phyloP scores from a whole-genome alignment of 768 basidiomycete genomes.

The Hysterangium stoloniferum region DNA sequence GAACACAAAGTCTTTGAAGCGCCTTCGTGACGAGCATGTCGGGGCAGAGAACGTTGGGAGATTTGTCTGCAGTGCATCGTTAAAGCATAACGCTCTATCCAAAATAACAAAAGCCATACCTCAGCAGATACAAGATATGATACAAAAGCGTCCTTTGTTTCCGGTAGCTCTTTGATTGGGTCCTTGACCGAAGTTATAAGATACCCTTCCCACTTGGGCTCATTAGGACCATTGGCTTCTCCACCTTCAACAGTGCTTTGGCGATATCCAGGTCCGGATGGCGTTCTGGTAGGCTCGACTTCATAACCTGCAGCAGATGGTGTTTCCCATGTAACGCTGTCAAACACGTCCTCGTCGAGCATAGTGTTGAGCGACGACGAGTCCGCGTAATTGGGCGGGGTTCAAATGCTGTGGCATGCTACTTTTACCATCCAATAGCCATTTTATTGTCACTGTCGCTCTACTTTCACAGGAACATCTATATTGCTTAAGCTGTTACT shows the following conservation, averaged over 20 bases:
- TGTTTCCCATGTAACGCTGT: conserved; percentile 87
- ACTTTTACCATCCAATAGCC: no score
- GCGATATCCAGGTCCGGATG: conserved; percentile 68
- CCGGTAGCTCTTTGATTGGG: conserved; percentile 91
- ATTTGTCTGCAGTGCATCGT: conserved; percentile 60
- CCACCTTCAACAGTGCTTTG: conserved; percentile 49
- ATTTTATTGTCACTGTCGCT: no score
- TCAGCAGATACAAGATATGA: conserved; percentile 87
- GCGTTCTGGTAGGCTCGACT: conserved; percentile 25
- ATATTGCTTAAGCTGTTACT: no score
- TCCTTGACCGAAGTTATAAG: conserved; percentile 80
- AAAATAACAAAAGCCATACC: conserved; percentile 46
- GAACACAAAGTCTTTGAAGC: conserved; percentile 97
- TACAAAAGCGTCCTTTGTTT: conserved; percentile 95
- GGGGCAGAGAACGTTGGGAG: conserved; percentile 75
- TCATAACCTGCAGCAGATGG: conserved; percentile 50
- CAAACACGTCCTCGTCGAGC: conserved; percentile 87
- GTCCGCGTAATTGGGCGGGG: not conserved
- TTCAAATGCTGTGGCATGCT: not conserved
- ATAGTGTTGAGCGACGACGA: conserved; percentile 36
- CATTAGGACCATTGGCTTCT: conserved; percentile 53
- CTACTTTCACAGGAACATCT: no score
- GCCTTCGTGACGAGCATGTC: conserved; percentile 70
- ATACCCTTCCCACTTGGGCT: conserved; percentile 89
- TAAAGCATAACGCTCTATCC: conserved; percentile 4